Conservation (phyloP, 495 filamentous ascomycete species). For the Xylaria scruposa region DNA sequence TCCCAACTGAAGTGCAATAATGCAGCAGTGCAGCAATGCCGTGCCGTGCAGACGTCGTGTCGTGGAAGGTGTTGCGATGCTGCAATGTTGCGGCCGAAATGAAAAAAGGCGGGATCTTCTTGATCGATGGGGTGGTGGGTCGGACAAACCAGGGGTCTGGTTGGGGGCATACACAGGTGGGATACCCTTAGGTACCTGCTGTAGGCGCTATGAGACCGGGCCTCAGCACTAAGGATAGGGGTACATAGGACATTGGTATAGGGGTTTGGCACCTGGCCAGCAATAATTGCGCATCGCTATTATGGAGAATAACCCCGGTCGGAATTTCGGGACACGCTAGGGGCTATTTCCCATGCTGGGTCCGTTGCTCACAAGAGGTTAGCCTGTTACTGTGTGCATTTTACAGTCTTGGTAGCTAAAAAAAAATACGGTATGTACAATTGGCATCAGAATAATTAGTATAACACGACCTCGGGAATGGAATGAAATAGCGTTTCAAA, state of each 20-base stretch:
- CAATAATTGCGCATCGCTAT: not conserved
- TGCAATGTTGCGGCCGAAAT: constrained; percentile 30
- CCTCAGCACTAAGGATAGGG: constrained; percentile 18
- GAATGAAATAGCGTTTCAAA: not conserved
- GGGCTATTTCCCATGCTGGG: not conserved
- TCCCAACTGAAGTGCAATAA: not conserved
- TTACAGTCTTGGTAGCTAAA: not conserved
- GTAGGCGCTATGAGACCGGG: not conserved
- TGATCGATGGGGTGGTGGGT: constrained; percentile 6
- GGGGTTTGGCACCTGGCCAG: constrained; percentile 1
- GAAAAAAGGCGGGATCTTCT: constrained; percentile 35
- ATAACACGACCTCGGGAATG: not conserved
- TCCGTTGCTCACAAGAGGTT: not conserved
- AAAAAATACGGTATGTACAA: not conserved
- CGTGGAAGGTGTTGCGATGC: not conserved
- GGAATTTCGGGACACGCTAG: not conserved
- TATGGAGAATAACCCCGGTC: constrained; percentile 1
- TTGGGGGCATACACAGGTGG: no score
- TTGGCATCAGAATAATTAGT: not conserved
- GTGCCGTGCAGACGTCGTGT: not conserved
- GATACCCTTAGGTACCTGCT: not conserved
- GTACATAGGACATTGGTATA: constrained; percentile 10
- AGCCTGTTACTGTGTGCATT: not conserved
- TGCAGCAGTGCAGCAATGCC: not conserved
- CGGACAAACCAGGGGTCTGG: not conserved